phyloP scores from a whole-genome alignment of 108 stramenopile genomes.

The Cyclostephanos tholiformis region DNA sequence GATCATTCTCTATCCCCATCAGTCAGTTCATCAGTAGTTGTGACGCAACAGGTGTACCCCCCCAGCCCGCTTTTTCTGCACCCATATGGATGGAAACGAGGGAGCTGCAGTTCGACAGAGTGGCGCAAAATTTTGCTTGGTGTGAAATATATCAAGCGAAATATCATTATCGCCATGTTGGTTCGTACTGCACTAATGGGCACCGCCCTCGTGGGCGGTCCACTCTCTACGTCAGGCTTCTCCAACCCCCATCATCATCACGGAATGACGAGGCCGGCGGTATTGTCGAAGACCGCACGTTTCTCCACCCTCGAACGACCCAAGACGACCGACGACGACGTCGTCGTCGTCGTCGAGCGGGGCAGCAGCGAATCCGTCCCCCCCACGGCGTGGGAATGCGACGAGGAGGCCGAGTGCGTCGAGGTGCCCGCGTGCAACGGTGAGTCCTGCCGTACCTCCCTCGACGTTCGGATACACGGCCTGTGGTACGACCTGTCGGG shows the following conservation, averaged over 20 bases:
- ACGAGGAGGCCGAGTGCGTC: constrained; percentile 75
- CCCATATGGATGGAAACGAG: too few species aligned
- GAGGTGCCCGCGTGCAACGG: constrained; percentile 70
- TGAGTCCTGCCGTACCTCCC: constrained; percentile 60
- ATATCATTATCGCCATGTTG: constrained; percentile 30
- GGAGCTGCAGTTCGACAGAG: too few species aligned
- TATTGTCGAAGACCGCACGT: constrained; percentile 20
- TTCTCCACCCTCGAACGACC: constrained; percentile 28
- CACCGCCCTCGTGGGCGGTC: constrained; percentile 18
- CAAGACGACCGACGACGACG: constrained; percentile 1
- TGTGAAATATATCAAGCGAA: too few species aligned
- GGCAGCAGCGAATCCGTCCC: background rate
- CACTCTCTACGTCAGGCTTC: constrained; percentile 17
- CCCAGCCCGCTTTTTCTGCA: too few species aligned
- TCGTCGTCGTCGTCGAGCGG: background rate
- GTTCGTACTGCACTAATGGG: constrained; percentile 20
- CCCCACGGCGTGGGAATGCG: constrained; percentile 67
- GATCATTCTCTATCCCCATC: too few species aligned
- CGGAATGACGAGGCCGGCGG: constrained; percentile 3
- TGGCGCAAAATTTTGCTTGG: too few species aligned
- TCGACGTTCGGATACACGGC: constrained; percentile 86
- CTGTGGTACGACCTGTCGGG: constrained; percentile 90
- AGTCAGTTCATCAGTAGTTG: too few species aligned
- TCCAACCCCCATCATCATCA: constrained; percentile 21
- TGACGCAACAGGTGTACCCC: too few species aligned